Evolutionary conservation across 371 early-diverging fungal genomes (phyloP), one percentile per base, ranked within the genome.

Genomic region (Mucor velutinosus): DNA sequence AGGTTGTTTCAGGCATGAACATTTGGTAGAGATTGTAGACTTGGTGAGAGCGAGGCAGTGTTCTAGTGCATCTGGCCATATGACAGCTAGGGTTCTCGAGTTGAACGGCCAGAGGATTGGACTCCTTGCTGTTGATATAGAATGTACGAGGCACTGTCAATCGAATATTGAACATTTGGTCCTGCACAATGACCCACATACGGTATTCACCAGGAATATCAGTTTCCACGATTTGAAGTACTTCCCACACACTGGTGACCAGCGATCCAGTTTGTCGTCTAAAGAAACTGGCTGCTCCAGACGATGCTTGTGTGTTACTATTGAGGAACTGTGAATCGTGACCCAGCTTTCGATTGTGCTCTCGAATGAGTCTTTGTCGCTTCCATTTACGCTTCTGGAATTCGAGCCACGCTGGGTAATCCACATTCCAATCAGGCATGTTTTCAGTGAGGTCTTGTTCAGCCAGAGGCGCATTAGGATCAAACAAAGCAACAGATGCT

Each of bases 121-220:
- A 77, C 8, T 88, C 86, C 17, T 88, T 83, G 63, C 90, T 90
- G 75, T 96, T 94, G 65, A 97, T 86, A 66, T 93, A 97, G 45
- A 98, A 90, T 5, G 83, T 84, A 21, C 97, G 90, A 3, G 97
- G 96, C 0, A 97, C 90, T 0, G 86, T 74, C 4, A 99, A 62
- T 2, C 88, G 84, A 37, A 96, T 82, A 6, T 85, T 70, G 47
- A 90, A 88, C 64, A 98, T 74, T 25, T 86, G 81, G 27, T 84
- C 86, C 58, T 91, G 87, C 15, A 93, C 83, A 29, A 92, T 66
- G 17, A 91, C 87, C 96, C 96, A 99, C 45, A 96, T 81, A 7
- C 83, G 80, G 62, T 93, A 93, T 72, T 93, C 90, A 25, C 98
- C 98, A 3, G 94, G 91, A 4, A 76, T 82, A 35, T 95, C 95